Percentiles rank a stretch among this genome's conserved stretches.
phyloP scores from a whole-genome alignment of 305 asterid species.

The Fraxinus albicans region DNA sequence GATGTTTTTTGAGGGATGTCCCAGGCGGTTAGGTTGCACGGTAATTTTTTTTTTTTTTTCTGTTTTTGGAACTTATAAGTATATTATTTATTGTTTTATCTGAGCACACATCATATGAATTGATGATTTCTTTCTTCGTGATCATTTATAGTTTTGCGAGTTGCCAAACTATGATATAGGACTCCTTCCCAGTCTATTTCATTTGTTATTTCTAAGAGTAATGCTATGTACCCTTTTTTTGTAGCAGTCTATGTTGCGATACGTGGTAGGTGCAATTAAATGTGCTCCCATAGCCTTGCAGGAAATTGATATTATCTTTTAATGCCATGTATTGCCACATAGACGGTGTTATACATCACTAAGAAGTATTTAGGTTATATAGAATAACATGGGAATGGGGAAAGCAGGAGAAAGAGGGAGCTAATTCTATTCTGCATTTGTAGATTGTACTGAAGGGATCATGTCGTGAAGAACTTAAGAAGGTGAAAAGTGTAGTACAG shows the following conservation, averaged over 20 bases:
- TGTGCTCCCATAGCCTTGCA: neutral
- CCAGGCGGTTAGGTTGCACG: constrained; percentile 97
- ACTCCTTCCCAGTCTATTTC: neutral
- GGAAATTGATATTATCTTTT: neutral
- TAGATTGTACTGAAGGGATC: constrained; percentile 87
- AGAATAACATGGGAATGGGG: neutral
- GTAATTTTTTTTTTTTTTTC: constrained; percentile 34
- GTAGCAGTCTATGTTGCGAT: neutral
- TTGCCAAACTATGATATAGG: neutral
- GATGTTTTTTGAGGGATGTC: constrained; percentile 97
- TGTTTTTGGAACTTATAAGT: neutral
- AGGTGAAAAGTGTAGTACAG: constrained; percentile 72
- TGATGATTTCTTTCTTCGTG: neutral
- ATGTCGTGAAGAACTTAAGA: constrained; percentile 67
- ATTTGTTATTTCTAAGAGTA: neutral
- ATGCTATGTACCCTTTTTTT: neutral
- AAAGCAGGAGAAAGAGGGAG: constrained; percentile 1
- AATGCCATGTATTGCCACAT: neutral
- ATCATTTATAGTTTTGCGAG: neutral
- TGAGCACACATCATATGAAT: neutral
- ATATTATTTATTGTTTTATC: neutral
- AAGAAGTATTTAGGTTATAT: constrained; percentile 2
- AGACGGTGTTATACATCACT: neutral
- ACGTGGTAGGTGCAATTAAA: neutral
- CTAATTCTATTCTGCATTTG: constrained; percentile 17